These are phyloP conservation scores for Diaporthe citriasiana DNA, from an alignment of 2,329 filamentous ascomycete genomes.

Conservation along the genomic window DNA sequence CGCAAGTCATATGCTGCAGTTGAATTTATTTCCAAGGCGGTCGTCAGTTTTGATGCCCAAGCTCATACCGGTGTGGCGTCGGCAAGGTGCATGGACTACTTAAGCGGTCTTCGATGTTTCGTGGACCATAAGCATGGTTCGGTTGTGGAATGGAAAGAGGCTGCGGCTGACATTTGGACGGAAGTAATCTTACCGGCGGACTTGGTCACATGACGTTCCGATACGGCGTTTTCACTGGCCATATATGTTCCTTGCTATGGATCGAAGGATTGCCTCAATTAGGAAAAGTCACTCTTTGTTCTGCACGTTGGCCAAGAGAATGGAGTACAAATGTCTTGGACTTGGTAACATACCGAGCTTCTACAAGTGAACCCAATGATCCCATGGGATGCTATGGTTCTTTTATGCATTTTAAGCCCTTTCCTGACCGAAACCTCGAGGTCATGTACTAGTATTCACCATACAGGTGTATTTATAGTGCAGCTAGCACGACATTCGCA, in stretches of 20 bases:
- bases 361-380: too few species aligned
- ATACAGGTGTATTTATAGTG: too few species aligned
- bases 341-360: too few species aligned
- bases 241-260: background rate
- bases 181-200: background rate
- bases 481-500: too few species aligned
- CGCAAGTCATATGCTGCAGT: background rate
- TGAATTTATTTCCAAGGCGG: accelerated
- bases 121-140: background rate
- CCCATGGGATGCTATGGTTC: too few species aligned
- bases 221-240: background rate
- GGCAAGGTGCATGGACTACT: background rate
- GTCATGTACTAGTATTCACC: too few species aligned
- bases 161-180: background rate
- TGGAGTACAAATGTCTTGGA: background rate
- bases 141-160: background rate
- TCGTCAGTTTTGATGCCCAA: accelerated
- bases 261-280: constrained; percentile 6
- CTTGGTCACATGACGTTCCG: constrained; percentile 16
- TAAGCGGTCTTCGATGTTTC: background rate
- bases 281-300: background rate
- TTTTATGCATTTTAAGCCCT: too few species aligned
- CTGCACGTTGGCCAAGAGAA: background rate
- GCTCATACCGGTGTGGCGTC: background rate
- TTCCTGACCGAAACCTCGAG: too few species aligned